A percentile compares a stretch with the other conserved stretches of the same genome.
Evolutionary conservation across 306 rosid genomes (phyloP).

Genomic region (Gynostemma pentaphyllum): DNA sequence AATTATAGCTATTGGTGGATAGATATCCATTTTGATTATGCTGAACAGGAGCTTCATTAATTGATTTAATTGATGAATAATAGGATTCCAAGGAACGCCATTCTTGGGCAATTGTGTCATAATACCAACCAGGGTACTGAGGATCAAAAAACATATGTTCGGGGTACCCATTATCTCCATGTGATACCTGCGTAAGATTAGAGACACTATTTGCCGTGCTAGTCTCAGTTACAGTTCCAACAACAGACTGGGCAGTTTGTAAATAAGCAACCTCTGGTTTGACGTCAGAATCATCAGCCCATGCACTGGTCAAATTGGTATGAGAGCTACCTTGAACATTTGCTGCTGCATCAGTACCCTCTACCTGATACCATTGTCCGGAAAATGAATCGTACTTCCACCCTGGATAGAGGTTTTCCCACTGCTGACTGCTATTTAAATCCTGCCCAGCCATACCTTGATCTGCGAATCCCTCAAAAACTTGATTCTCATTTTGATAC

Average conservation of each 20-base stretch:
- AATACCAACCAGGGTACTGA: conserved; percentile 76
- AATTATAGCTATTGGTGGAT: conserved; percentile 19
- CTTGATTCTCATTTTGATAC: conserved; percentile 34
- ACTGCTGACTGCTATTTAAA: conserved; percentile 38
- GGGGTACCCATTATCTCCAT: conserved; percentile 52
- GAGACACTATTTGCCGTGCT: conserved; percentile 34
- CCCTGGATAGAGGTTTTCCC: conserved; percentile 80
- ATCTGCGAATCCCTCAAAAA: conserved; percentile 27
- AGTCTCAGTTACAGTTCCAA: conserved; percentile 40
- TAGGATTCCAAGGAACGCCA: conserved; percentile 63
- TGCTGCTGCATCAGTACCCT: conserved; percentile 19
- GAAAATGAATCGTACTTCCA: conserved; percentile 56
- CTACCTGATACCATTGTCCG: conserved; percentile 74
- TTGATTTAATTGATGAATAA: conserved; percentile 33
- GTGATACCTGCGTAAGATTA: conserved; percentile 42
- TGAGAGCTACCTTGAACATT: conserved; percentile 22
- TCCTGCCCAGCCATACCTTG: conserved; percentile 34
- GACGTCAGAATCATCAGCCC: conserved; percentile 29
- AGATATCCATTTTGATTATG: conserved; percentile 36
- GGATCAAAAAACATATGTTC: conserved; percentile 76
- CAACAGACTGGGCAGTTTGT: conserved; percentile 37
- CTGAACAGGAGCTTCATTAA: conserved; percentile 26
- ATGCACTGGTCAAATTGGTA: conserved; percentile 22
- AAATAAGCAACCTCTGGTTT: conserved; percentile 35
- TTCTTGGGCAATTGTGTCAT: conserved; percentile 52